Evolutionary conservation across 129 eudicot genomes (phyloP).

Genomic region (Mikania micrantha): DNA sequence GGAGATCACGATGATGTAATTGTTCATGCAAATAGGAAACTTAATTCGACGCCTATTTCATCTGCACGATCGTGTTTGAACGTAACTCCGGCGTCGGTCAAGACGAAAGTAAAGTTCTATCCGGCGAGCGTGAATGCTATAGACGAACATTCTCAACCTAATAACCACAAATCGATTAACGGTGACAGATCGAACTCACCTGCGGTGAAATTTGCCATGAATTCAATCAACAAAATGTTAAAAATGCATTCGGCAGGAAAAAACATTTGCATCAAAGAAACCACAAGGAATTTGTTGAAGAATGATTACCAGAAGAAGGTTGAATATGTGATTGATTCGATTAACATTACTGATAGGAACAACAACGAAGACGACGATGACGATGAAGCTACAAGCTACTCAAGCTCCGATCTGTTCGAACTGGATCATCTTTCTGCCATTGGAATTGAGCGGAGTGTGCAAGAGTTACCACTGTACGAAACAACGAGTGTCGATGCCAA

Average conservation of each 20-base stretch:
- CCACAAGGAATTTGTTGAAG: conserved; percentile 41
- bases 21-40: conserved; percentile 13
- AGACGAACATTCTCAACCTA: conserved; percentile 46
- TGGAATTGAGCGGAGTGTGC: conserved; percentile 49
- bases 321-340: conserved; percentile 22
- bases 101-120: conserved; percentile 39
- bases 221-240: conserved; percentile 31
- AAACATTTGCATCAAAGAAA: conserved; percentile 37
- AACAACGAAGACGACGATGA: conserved; percentile 7
- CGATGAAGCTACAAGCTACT: conserved; percentile 55
- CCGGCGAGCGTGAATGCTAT: conserved; percentile 48
- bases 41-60: conserved; percentile 41
- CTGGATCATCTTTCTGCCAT: conserved; percentile 56
- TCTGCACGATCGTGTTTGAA: conserved; percentile 63
- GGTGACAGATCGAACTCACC: conserved; percentile 4
- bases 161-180: conserved; percentile 35
- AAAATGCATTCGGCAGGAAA: conserved; percentile 33
- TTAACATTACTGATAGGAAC: not conserved
- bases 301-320: conserved; percentile 34
- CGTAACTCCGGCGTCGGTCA: conserved; percentile 39
- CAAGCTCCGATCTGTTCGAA: conserved; percentile 87
- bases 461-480: conserved; percentile 84
- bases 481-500: conserved; percentile 64
- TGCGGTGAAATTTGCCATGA: conserved; percentile 1
- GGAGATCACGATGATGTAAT: conserved; percentile 16